Percentiles rank a stretch among this genome's conserved stretches.
These are phyloP conservation scores for Phytophthora tentaculata DNA, from an alignment of 352 stramenopile species.

Conservation along the genomic window DNA sequence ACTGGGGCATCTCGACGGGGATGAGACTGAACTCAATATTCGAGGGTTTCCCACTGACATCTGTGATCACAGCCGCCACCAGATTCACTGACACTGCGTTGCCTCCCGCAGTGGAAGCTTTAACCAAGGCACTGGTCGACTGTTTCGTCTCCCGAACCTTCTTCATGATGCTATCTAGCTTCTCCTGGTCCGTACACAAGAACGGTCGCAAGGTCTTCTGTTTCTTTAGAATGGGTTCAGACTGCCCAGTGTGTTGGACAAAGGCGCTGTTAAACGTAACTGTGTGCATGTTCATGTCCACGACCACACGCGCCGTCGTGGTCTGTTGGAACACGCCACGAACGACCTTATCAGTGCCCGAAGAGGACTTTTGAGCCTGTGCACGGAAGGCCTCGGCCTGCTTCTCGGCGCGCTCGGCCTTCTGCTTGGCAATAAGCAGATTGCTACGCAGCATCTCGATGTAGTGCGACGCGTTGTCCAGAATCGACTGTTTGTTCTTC, in stretches of 20 bases:
- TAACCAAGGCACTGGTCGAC: constrained; percentile 48
- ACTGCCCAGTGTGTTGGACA: constrained; percentile 50
- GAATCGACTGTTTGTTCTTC: constrained; percentile 83
- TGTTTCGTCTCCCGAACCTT: constrained; percentile 52
- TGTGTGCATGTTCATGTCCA: constrained; percentile 64
- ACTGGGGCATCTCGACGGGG: constrained; percentile 34
- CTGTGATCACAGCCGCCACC: constrained; percentile 58
- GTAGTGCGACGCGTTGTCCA: constrained; percentile 77
- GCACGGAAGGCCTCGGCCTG: constrained; percentile 56
- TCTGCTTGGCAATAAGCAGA: constrained; percentile 64
- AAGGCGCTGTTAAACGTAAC: constrained; percentile 73
- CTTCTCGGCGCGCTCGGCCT: constrained; percentile 60
- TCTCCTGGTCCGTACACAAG: constrained; percentile 50
- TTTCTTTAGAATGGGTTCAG: constrained; percentile 59
- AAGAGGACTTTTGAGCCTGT: constrained; percentile 43
- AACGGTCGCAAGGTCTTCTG: constrained; percentile 60
- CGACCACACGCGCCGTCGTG: constrained; percentile 60
- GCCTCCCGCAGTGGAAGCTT: constrained; percentile 31
- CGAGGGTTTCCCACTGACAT: constrained; percentile 53
- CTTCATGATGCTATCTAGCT: constrained; percentile 56
- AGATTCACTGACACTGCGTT: constrained; percentile 42
- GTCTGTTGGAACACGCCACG: constrained; percentile 65
- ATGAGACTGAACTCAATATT: constrained; percentile 77
- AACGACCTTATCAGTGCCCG: constrained; percentile 40
- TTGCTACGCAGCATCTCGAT: constrained; percentile 73